Conservation (phyloP, 805 yeast species). For the Ogataea kodamae region DNA sequence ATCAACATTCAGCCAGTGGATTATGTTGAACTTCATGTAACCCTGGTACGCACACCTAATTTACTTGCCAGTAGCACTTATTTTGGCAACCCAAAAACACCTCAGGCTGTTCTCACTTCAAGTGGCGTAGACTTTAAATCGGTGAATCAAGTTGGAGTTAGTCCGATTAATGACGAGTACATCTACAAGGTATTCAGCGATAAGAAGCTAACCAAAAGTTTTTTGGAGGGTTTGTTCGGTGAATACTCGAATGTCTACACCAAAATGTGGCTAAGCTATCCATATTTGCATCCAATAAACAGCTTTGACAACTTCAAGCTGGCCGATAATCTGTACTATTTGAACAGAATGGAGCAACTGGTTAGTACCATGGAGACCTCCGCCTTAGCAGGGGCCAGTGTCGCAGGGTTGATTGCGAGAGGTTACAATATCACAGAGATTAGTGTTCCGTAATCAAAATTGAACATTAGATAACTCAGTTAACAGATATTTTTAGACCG, state of each 20-base stretch:
- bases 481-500: conserved; percentile 13
- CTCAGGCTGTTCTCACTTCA: conserved; percentile 30
- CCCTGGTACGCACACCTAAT: conserved; percentile 29
- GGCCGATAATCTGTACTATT: conserved; percentile 35
- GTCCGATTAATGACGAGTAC: conserved; percentile 28
- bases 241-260: conserved; percentile 25
- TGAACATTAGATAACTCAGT: conserved; percentile 3
- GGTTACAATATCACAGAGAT: conserved; percentile 29
- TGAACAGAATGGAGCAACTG: conserved; percentile 44
- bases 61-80: conserved; percentile 14
- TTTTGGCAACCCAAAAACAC: conserved; percentile 18
- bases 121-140: conserved; percentile 33
- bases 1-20: conserved; percentile 19
- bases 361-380: conserved; percentile 52
- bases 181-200: conserved; percentile 43
- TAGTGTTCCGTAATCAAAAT: conserved; percentile 15
- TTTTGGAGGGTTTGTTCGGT: conserved; percentile 24
- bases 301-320: conserved; percentile 22
- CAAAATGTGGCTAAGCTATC: conserved; percentile 45
- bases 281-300: conserved; percentile 33
- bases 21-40: conserved; percentile 39
- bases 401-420: conserved; percentile 40
- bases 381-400: conserved; percentile 47
- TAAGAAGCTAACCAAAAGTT: conserved; percentile 18
- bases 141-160: conserved; percentile 30